Conservation (phyloP, 2,329 filamentous ascomycete species). For the Tolypocladium tundrense region DNA sequence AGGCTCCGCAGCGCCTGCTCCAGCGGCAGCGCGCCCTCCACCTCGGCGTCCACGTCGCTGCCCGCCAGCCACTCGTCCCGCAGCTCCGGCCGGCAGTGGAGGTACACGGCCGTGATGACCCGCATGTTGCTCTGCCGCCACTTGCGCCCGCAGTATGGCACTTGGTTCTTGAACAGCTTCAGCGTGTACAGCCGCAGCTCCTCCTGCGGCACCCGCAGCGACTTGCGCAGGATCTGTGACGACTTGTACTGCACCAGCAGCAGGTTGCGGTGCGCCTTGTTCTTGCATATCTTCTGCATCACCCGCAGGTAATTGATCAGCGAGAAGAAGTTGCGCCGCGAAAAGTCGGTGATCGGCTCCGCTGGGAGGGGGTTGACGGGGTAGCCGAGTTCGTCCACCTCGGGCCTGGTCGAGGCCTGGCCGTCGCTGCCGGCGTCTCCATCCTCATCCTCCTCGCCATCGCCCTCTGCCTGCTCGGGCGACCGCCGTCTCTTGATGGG, state of each 20-base stretch:
- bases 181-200: slow-evolving; percentile 86
- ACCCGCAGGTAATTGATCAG: slow-evolving; percentile 91
- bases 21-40: slow-evolving; percentile 83
- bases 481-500: slow-evolving; percentile 59
- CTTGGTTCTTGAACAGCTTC: slow-evolving; percentile 97
- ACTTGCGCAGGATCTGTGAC: slow-evolving; percentile 82
- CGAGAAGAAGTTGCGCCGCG: slow-evolving; percentile 89
- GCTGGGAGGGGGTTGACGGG: slow-evolving; percentile 60
- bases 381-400: slow-evolving; percentile 82
- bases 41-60: slow-evolving; percentile 83
- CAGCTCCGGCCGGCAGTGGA: slow-evolving; percentile 86
- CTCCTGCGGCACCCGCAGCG: slow-evolving; percentile 80
- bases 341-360: slow-evolving; percentile 79
- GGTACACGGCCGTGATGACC: slow-evolving; percentile 92
- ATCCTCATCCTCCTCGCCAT: slow-evolving; percentile 13
- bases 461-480: slow-evolving; percentile 20
- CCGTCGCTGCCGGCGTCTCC: slow-evolving; percentile 19
- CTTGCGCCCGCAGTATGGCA: slow-evolving; percentile 94
- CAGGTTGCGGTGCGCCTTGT: slow-evolving; percentile 89
- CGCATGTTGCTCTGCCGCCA: slow-evolving; percentile 99
- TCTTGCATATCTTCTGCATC: slow-evolving; percentile 94
- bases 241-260: slow-evolving; percentile 94
- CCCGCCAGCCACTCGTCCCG: slow-evolving; percentile 92
- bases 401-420: slow-evolving; percentile 33
- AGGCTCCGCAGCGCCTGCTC: slow-evolving; percentile 83